Base-by-base conservation (phyloP, 805 yeast genomes). In the Schwanniomyces pseudopolymorphus region DNA sequence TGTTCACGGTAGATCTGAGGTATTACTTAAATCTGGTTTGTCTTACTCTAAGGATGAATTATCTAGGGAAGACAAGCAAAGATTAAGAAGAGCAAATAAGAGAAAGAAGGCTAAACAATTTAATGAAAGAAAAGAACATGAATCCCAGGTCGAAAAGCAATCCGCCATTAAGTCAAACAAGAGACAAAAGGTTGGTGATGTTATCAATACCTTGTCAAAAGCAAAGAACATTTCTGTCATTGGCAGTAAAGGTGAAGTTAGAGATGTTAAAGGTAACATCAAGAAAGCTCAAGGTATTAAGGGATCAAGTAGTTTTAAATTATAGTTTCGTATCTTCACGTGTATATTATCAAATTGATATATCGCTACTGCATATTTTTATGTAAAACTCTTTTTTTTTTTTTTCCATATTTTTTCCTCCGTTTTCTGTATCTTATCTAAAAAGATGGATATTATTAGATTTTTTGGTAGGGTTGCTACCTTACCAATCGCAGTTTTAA, bases 11-110 rank as follows among this genome's bases (percentile, higher is more conserved):
- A 58, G 58, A 36, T 53, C 63, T 1, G 91, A 87, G 63, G 85
- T 89, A 16, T 72, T 79, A 49, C 72, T 89, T 54, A 82, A 82
- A 56, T 84, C 89, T 35, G 96, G 96, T 58, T 77, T 86, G 54
- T 84, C 89, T 3, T 81, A 87, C 69, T 79, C 95, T 10, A 86
- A 87, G 65, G 86, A 80, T 46, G 98, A 91, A 66, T 72, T 91
- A 64, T 76, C 85, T 10, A 79, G 90, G 52, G 96, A 87, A 40
- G 97, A 91, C 50, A 87, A 87, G 60, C 90, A 87, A 61, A 82
- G 96, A 63, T 72, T 89, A 58, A 83, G 96, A 74, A 78, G 96
- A 63, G 86, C 96, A 21, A 82, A 80, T 59, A 91, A 92, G 80
- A 81, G 95, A 66, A 85, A 83, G 76, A 83, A 81, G 67, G 73